Base-by-base conservation (phyloP, 1,284 basidiomycete genomes). In the Rugosomyces carneus region DNA sequence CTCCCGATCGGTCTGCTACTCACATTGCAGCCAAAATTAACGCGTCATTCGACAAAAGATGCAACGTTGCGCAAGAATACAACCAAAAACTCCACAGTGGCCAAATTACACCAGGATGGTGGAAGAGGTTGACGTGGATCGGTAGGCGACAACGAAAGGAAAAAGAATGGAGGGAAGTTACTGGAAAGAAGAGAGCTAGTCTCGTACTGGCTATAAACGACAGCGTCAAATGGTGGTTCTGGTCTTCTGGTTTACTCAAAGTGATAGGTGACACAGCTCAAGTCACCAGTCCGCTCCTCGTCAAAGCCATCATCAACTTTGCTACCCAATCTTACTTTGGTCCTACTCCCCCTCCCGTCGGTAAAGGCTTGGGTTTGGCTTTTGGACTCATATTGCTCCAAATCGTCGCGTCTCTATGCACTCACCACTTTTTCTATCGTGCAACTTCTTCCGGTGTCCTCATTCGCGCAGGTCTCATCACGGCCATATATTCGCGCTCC, bases 401-500 rank as follows among this genome's bases (percentile, higher is more conserved):
- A 58, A 44, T 89, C 23, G 57, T 84, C 20, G 63, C 80, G 0
- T 89, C 88, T 0, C 58, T 92, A 41, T 79, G 79, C 57, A 75
- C 78, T 4, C 81, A 93, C 55, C 90, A 93, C 54, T 93, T 88
- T 67, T 88, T 89, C 69, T 87, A 87, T 59, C 76, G 85, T 20
- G 72, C 75, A 20, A 76, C 80, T 34, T 78, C 80, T 0, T 78
- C 80, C 2, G 91, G 91, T 44, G 91, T 96, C 7, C 75, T 95
- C 16, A 61, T 90, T 3, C 83, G 93, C 37, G 84, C 85, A 2
- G 93, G 92, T 0, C 77, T 97, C 45, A 96, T 97, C 57, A 84
- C 89, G 0, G 84, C 88, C 7, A 86, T 97, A 45, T 98, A 94
- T 65, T 75, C 80, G 24, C 82, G 85, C 39, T 82, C 90, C 1